Evolutionary conservation across 306 rosid genomes (phyloP), one percentile per base, ranked within the genome.

Genomic region (Oemleria cerasiformis): DNA sequence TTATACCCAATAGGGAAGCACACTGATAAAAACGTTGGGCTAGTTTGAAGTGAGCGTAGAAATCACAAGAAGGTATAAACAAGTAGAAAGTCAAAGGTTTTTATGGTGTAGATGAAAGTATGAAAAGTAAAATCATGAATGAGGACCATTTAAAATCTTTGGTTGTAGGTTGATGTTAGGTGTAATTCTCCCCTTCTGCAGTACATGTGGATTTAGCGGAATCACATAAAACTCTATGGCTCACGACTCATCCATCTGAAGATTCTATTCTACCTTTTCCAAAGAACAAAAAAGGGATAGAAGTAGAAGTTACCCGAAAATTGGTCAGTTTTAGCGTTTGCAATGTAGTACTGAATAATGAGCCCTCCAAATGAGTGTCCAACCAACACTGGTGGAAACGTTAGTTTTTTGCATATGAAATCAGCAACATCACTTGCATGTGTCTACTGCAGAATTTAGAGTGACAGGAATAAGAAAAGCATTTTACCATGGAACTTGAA

Each of bases 311-410:
- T 83, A 92, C 98, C 96, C 57, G 63, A 73, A 59, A 65, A 38
- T 54, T 70, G 72, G 69, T 53, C 73, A 65, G 74, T 77, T 77
- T 83, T 83, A 57, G 77, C 45, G 79, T 75, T 77, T 65, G 95
- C 86, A 82, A 88, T 65, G 72, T 88, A 90, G 76, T 85, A 88
- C 72, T 92, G 98, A 76, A 92, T 75, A 62, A 88, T 90, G 50
- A 92, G 96, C 56, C 92, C 98, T 59, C 96, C 98, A 85, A 92
- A 92, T 38, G 98, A 92, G 80, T 90, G 98, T 20, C 98, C 98
- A 23, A 92, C 68, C 80, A 92, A 82, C 11, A 92, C 85, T 42
- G 98, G 95, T 4, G 98, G 89, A n/a, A 74, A 69, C 50, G 17
- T 21, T 44, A 86, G 71, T 15, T 78, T 67, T 59, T 38, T 77